Evolutionary conservation across 2,329 filamentous ascomycete species (phyloP).

Genomic region (Aspergillus pseudotamarii): DNA sequence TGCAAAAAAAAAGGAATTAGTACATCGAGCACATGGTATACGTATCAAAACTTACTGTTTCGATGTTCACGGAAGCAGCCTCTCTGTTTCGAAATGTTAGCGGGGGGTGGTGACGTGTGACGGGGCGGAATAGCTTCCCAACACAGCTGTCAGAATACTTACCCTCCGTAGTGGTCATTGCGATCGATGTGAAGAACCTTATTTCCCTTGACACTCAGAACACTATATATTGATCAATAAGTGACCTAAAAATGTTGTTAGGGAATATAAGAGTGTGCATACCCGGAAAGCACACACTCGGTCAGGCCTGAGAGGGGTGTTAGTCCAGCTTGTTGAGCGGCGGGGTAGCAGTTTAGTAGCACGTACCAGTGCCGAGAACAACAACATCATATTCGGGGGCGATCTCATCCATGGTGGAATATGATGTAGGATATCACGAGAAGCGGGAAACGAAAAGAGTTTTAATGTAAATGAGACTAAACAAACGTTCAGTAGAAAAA

Average conservation of each 20-base stretch:
- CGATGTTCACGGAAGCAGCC: conserved; percentile 94
- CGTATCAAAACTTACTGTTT: conserved; percentile 65
- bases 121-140: conserved; percentile 19
- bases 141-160: conserved; percentile 44
- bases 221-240: conserved; percentile 55
- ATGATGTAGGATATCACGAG: conserved; percentile 18
- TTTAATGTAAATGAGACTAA: background rate
- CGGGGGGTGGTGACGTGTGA: conserved; percentile 25
- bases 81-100: conserved; percentile 61
- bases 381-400: conserved; percentile 98
- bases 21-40: conserved; percentile 20
- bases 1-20: conserved; percentile 37
- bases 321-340: conserved; percentile 33
- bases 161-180: conserved; percentile 98
- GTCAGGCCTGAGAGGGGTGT: conserved; percentile 72
- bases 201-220: conserved; percentile 97
- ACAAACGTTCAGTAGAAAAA: background rate
- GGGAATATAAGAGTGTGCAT: conserved; percentile 40
- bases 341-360: conserved; percentile 37
- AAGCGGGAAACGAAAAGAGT: conserved; percentile 15
- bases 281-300: conserved; percentile 98
- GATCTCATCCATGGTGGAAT: conserved; percentile 86
- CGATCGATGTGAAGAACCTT: conserved; percentile 99
- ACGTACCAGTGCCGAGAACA: conserved; percentile 92
- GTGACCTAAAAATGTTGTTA: conserved; percentile 14